A percentile compares a stretch with the other conserved stretches of the same genome.
phyloP scores from a whole-genome alignment of 768 basidiomycete species.

The Sistotremastrum niveocremeum region DNA sequence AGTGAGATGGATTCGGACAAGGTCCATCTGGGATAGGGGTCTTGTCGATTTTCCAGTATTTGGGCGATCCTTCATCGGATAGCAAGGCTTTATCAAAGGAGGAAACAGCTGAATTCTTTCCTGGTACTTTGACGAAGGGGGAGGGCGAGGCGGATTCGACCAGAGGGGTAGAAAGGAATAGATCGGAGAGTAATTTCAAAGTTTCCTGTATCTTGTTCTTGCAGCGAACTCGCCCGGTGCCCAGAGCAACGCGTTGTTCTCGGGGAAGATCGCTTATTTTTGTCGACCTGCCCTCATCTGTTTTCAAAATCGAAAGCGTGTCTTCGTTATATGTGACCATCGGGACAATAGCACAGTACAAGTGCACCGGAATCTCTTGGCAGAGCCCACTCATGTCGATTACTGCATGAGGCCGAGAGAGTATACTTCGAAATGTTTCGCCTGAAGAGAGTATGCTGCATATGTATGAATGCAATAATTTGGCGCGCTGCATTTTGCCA shows the following conservation, averaged over 20 bases:
- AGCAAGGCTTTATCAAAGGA: too few relatives aligned
- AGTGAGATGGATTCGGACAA: too few relatives aligned
- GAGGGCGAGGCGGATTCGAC: conserved; percentile 25
- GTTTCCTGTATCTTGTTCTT: conserved; percentile 49
- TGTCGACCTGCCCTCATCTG: conserved; percentile 32
- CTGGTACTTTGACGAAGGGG: conserved; percentile 16
- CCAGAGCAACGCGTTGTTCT: conserved; percentile 35
- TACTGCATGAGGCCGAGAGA: conserved; percentile 42
- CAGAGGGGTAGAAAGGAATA: conserved; percentile 51
- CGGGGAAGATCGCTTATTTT: conserved; percentile 41
- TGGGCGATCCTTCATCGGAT: too few relatives aligned
- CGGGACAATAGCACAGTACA: conserved; percentile 53
- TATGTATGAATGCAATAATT: conserved; percentile 46
- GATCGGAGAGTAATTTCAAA: conserved; percentile 39
- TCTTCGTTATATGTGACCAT: conserved; percentile 42
- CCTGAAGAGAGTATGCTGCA: conserved; percentile 32
- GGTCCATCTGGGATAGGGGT: too few relatives aligned
- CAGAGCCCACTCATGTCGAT: conserved; percentile 47
- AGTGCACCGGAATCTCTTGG: conserved; percentile 48
- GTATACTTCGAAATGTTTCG: conserved; percentile 27
- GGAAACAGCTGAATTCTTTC: too few relatives aligned
- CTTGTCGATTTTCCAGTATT: too few relatives aligned
- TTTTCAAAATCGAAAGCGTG: conserved; percentile 25
- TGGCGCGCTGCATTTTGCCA: conserved; percentile 51
- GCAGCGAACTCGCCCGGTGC: conserved; percentile 45